These are phyloP conservation scores for Rhododendron simsii DNA, from an alignment of 148 eudicot species.

Conservation along the genomic window DNA sequence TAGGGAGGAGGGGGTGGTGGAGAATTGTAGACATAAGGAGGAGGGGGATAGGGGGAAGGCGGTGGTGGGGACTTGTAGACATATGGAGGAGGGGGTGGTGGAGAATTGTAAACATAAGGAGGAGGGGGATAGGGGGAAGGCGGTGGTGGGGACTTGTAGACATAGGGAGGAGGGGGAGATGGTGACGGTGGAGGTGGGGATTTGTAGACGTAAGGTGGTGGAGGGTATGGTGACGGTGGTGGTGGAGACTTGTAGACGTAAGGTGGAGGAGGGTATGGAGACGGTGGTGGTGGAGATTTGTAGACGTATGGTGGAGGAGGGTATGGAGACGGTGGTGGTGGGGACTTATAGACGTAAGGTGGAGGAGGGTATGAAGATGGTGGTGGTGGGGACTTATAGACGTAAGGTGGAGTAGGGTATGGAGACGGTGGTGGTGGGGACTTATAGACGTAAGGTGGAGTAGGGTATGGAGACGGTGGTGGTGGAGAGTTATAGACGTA, in stretches of 20 bases:
- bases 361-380: slow-evolving; percentile 22
- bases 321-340: not conserved
- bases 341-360: not conserved
- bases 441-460: slow-evolving; percentile 24
- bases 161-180: not conserved
- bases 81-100: too few relatives aligned
- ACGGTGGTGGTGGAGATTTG: too few relatives aligned
- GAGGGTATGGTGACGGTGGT: not conserved
- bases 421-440: slow-evolving; percentile 35
- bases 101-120: too few relatives aligned
- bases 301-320: too few relatives aligned
- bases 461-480: slow-evolving; percentile 13
- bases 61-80: too few relatives aligned
- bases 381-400: slow-evolving; percentile 33
- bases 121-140: not conserved
- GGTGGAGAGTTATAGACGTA: slow-evolving; percentile 31
- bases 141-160: not conserved
- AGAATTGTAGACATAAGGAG: not conserved
- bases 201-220: not conserved
- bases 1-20: not conserved
- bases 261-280: not conserved
- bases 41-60: accelerated
- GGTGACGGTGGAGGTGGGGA: not conserved
- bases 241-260: not conserved
- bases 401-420: slow-evolving; percentile 28